phyloP scores from a whole-genome alignment of 768 basidiomycete species.

The Auriscalpium microsporum region DNA sequence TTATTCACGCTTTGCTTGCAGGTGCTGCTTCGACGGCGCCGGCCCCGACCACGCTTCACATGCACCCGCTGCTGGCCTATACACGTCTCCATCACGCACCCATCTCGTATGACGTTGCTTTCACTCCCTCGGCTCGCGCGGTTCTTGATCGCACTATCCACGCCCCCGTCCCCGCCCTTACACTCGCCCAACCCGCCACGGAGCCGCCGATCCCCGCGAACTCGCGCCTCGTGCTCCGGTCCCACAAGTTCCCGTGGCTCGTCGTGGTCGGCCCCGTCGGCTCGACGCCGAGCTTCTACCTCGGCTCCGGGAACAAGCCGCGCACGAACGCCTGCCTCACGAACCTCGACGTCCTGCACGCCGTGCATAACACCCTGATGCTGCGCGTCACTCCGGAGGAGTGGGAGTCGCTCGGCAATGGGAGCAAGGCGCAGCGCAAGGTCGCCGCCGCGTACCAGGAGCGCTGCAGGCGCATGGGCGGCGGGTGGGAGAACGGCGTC shows the following conservation, averaged over 20 bases:
- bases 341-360: constrained; percentile 57
- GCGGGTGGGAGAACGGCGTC: constrained; percentile 63
- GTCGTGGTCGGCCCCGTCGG: constrained; percentile 38
- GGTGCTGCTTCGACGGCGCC: constrained; percentile 13
- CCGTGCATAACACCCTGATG: constrained; percentile 48
- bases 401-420: constrained; percentile 52
- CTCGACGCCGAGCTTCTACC: constrained; percentile 16
- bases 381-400: constrained; percentile 53
- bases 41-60: constrained; percentile 33
- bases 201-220: constrained; percentile 44
- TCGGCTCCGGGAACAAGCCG: constrained; percentile 10
- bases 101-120: constrained; percentile 51
- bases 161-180: constrained; percentile 44
- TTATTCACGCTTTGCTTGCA: neutral
- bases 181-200: constrained; percentile 55
- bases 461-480: constrained; percentile 50
- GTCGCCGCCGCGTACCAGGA: constrained; percentile 55
- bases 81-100: constrained; percentile 50
- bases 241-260: constrained; percentile 55
- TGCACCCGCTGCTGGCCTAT: constrained; percentile 57
- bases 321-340: constrained; percentile 30
- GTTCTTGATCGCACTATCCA: constrained; percentile 49
- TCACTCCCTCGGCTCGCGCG: constrained; percentile 48
- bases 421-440: constrained; percentile 48
- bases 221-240: constrained; percentile 41